These are phyloP conservation scores for Tolypocladium amazonense DNA, from an alignment of 2,329 filamentous ascomycete species.

Conservation along the genomic window DNA sequence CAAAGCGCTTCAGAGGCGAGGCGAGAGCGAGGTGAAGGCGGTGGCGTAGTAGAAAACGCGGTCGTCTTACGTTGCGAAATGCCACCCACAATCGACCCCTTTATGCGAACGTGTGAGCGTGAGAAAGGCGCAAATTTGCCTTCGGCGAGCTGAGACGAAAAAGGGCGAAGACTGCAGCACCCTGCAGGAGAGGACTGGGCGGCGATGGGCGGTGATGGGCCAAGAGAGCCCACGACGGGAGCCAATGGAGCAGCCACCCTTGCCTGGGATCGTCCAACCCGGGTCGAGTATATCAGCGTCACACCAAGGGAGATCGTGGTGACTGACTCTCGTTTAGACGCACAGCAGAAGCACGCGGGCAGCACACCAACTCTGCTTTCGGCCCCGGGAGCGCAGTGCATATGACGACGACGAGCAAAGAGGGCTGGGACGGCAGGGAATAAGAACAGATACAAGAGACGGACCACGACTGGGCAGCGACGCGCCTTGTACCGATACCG, in stretches of 20 bases:
- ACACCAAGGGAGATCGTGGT: constrained; percentile 2
- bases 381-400: not conserved
- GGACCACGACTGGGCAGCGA: not conserved
- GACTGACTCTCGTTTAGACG: not conserved
- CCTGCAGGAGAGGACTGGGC: not conserved
- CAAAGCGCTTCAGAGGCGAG: not conserved
- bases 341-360: not conserved
- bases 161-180: not conserved
- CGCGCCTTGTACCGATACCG: not conserved
- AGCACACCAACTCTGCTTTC: not conserved
- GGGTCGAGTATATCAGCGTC: constrained; percentile 4
- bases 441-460: not conserved
- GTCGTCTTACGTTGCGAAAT: not conserved
- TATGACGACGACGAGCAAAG: not conserved
- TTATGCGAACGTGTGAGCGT: not conserved
- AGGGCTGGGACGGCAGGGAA: not conserved
- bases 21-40: not conserved
- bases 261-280: constrained; percentile 4
- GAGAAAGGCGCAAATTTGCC: not conserved
- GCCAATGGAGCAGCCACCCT: constrained; percentile 7
- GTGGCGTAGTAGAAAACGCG: not conserved
- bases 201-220: constrained; percentile 6
- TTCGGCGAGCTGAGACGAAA: not conserved
- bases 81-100: not conserved
- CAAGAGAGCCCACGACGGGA: not conserved